A percentile compares a stretch with the other conserved stretches of the same genome.
Conservation (phyloP, 2,329 filamentous ascomycete genomes). For the Penicillium nordicum region DNA sequence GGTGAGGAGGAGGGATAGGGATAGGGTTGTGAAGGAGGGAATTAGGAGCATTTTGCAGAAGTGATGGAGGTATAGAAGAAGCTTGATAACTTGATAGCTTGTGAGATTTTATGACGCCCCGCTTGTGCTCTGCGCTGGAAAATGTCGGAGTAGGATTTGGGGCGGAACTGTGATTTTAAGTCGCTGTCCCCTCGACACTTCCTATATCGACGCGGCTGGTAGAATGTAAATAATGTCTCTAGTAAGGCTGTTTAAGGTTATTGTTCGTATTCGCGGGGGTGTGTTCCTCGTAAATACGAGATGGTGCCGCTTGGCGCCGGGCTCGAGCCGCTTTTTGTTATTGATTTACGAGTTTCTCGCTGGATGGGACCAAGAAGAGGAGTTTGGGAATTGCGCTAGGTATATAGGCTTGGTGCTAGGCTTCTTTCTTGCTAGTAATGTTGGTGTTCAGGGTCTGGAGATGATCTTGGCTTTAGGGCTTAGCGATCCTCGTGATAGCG, state of each 20-base stretch:
- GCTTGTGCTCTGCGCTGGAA: not conserved
- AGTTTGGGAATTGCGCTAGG: not conserved
- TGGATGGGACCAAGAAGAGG: not conserved
- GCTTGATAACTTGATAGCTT: not conserved
- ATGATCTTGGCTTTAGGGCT: not conserved
- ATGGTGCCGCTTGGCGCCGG: constrained; percentile 10
- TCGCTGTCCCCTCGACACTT: not conserved
- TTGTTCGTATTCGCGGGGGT: not conserved
- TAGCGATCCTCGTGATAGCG: not conserved
- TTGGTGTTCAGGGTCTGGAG: not conserved
- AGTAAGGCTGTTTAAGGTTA: not conserved
- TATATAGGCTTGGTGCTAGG: not conserved
- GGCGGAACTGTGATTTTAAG: not conserved
- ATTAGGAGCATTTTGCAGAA: constrained; percentile 2
- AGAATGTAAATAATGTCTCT: not conserved
- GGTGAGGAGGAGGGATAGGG: not conserved
- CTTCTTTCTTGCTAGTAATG: not conserved
- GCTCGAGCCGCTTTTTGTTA: constrained; percentile 11
- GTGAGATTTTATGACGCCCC: not conserved
- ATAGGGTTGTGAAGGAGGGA: not conserved
- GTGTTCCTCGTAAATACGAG: constrained; percentile 17
- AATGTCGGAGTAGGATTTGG: not conserved
- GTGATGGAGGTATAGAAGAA: not conserved
- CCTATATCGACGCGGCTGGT: not conserved
- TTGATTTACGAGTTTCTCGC: not conserved